Evolutionary conservation across 1,284 basidiomycete genomes (phyloP).

Genomic region (Melanopsichium pennsylvanicum): DNA sequence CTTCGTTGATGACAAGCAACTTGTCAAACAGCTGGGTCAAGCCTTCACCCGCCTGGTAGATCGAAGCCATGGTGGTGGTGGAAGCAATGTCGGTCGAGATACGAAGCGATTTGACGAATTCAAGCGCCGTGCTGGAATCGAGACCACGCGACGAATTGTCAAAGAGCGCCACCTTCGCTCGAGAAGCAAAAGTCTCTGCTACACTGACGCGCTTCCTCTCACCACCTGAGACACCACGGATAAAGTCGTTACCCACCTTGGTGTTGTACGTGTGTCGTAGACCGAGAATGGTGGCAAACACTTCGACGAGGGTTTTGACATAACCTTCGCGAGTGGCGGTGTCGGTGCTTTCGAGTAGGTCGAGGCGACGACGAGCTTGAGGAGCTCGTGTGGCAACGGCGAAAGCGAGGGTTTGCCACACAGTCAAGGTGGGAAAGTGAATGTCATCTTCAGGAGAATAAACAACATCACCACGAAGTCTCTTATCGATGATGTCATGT

Average conservation of each 20-base stretch:
- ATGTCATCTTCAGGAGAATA: constrained; percentile 53
- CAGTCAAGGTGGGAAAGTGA: constrained; percentile 54
- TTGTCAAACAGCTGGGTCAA: constrained; percentile 60
- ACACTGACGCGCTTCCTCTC: constrained; percentile 62
- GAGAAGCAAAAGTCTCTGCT: constrained; percentile 65
- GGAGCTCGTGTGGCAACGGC: constrained; percentile 56
- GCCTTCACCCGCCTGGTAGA: constrained; percentile 60
- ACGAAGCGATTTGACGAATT: constrained; percentile 55
- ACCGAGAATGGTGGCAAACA: constrained; percentile 54
- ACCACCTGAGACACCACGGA: constrained; percentile 68
- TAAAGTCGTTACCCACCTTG: constrained; percentile 64
- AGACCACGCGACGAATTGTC: constrained; percentile 62
- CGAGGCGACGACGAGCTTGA: constrained; percentile 36
- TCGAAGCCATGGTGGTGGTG: constrained; percentile 45
- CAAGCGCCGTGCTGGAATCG: constrained; percentile 56
- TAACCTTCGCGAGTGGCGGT: constrained; percentile 34
- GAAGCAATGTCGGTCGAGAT: constrained; percentile 48
- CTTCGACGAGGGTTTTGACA: constrained; percentile 45
- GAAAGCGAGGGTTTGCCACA: constrained; percentile 53
- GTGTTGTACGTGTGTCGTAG: constrained; percentile 60
- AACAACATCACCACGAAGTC: constrained; percentile 51
- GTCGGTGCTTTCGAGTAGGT: constrained; percentile 16
- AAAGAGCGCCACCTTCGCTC: constrained; percentile 53
- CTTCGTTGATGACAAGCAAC: constrained; percentile 54
- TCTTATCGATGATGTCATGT: constrained; percentile 50